These are phyloP conservation scores for Nemania bipapillata DNA, from an alignment of 2,329 filamentous ascomycete species.

Conservation along the genomic window DNA sequence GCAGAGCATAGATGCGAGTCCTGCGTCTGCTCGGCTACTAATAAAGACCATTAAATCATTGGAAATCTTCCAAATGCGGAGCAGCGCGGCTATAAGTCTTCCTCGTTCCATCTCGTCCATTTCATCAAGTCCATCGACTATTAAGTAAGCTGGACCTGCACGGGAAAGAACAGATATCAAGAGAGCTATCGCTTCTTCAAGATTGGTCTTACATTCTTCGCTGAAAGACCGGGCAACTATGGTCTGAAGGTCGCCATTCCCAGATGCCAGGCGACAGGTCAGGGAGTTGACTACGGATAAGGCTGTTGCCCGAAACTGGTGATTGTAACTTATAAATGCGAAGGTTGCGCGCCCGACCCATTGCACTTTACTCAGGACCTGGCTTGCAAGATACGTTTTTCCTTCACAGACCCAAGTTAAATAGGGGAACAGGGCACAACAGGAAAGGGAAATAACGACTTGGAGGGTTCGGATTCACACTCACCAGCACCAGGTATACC, in stretches of 20 bases:
- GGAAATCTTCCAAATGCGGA: constrained; percentile 20
- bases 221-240: neutral
- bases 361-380: neutral
- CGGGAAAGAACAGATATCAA: constrained; percentile 39
- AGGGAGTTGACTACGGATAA: constrained; percentile 40
- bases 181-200: neutral
- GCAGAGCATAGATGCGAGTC: neutral
- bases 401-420: neutral
- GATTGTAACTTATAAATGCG: constrained; percentile 35
- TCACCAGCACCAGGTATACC: neutral
- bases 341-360: neutral
- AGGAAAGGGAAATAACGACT: too few relatives aligned
- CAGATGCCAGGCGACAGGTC: constrained; percentile 37
- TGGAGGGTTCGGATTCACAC: neutral
- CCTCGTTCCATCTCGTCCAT: constrained; percentile 40
- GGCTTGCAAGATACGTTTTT: neutral
- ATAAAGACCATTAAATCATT: neutral
- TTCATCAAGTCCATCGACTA: constrained; percentile 51
- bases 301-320: constrained; percentile 24
- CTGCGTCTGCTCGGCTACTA: neutral
- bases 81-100: constrained; percentile 31
- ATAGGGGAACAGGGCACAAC: neutral
- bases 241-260: constrained; percentile 41
- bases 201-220: neutral
- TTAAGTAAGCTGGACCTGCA: constrained; percentile 40